A percentile compares a stretch with the other conserved stretches of the same genome.
Evolutionary conservation across 768 basidiomycete species (phyloP).

Genomic region (Crepidotus variabilis): DNA sequence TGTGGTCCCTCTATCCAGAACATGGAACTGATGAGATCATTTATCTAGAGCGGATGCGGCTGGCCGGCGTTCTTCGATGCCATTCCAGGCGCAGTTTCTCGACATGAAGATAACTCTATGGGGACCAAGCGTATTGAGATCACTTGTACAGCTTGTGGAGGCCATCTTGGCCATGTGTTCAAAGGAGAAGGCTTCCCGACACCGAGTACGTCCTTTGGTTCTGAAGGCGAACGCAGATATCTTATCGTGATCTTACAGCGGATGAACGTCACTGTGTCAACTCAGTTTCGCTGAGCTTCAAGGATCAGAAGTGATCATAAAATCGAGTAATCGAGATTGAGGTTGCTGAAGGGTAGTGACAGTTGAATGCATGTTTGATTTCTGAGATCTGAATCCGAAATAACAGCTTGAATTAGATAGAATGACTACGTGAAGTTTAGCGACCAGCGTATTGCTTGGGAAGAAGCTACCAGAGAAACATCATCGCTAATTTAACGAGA

Average conservation of each 20-base stretch:
- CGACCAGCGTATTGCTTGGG: no score
- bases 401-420: no score
- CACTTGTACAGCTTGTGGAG: slow-evolving; percentile 85
- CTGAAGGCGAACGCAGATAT: no score
- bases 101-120: slow-evolving; percentile 66
- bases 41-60: slow-evolving; percentile 73
- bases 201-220: slow-evolving; percentile 52
- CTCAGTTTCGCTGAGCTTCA: slow-evolving; percentile 80
- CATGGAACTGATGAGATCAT: background rate
- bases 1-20: background rate
- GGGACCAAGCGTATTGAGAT: slow-evolving; percentile 83
- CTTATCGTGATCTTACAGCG: slow-evolving; percentile 31
- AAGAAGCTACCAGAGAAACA: no score
- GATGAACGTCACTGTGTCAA: slow-evolving; percentile 91
- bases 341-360: no score
- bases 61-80: slow-evolving; percentile 99
- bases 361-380: no score
- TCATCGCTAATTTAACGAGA: background rate
- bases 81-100: slow-evolving; percentile 81
- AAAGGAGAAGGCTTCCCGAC: slow-evolving; percentile 83
- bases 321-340: background rate
- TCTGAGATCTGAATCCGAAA: no score
- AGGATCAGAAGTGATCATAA: slow-evolving; percentile 36
- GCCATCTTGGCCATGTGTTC: slow-evolving; percentile 95
- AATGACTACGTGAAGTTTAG: no score